These are phyloP conservation scores for Sistotremastrum suecicum DNA, from an alignment of 768 basidiomycete species.

Conservation along the genomic window DNA sequence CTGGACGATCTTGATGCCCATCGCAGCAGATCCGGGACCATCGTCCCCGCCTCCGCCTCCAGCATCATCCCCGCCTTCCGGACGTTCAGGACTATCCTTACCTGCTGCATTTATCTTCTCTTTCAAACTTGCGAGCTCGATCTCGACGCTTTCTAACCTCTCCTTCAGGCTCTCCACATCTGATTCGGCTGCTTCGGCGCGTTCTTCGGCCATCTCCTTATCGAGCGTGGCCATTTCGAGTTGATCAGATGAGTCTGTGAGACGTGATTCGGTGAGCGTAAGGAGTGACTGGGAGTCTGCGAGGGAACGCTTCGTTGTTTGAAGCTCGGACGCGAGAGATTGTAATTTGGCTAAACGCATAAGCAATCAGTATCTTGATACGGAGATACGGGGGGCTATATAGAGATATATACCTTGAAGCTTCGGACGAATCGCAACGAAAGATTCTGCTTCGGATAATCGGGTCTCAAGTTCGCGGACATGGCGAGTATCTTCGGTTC, in stretches of 20 bases:
- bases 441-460: constrained; percentile 73
- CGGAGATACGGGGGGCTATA: neutral
- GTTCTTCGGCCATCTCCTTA: constrained; percentile 93
- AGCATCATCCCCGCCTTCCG: constrained; percentile 14
- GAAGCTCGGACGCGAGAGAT: constrained; percentile 66
- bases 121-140: constrained; percentile 71
- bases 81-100: constrained; percentile 9
- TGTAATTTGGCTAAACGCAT: constrained; percentile 50
- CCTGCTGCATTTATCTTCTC: constrained; percentile 29
- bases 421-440: constrained; percentile 76
- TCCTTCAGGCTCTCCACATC: constrained; percentile 75
- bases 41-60: constrained; percentile 17
- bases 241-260: constrained; percentile 75
- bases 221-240: constrained; percentile 92
- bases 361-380: neutral
- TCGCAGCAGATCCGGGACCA: constrained; percentile 41
- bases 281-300: constrained; percentile 67
- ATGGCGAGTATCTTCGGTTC: constrained; percentile 73
- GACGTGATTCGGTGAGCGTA: constrained; percentile 50
- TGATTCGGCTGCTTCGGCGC: constrained; percentile 61
- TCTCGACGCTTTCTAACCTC: constrained; percentile 60
- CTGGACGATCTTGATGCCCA: constrained; percentile 43
- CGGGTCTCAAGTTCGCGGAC: constrained; percentile 75
- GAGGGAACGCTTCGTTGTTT: constrained; percentile 57
- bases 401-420: constrained; percentile 41